These are phyloP conservation scores for Zygoascus bituminiphila DNA, from an alignment of 805 yeast species.

Conservation along the genomic window DNA sequence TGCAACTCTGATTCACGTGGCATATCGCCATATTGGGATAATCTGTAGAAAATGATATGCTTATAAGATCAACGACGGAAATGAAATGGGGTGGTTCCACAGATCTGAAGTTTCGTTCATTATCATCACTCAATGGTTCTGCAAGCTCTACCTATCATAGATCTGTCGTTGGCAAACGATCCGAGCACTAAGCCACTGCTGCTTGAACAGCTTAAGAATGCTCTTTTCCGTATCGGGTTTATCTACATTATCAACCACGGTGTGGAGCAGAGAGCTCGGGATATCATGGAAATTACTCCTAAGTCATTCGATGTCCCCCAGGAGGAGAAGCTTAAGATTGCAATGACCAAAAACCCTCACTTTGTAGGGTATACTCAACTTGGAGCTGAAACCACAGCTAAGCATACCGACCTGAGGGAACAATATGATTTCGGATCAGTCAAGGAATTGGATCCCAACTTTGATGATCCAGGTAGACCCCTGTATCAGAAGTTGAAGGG, in stretches of 20 bases:
- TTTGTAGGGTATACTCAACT: slow-evolving; percentile 50
- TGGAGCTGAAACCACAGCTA: slow-evolving; percentile 52
- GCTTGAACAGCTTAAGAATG: slow-evolving; percentile 32
- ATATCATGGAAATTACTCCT: slow-evolving; percentile 34
- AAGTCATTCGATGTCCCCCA: slow-evolving; percentile 41
- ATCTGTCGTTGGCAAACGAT: slow-evolving; percentile 35
- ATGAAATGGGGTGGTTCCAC: background rate
- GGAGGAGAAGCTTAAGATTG: slow-evolving; percentile 37
- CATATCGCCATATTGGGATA: too few species aligned
- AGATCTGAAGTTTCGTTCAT: background rate
- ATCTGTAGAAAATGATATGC: too few species aligned
- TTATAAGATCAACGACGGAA: too few species aligned
- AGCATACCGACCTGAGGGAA: slow-evolving; percentile 49
- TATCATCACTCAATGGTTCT: slow-evolving; percentile 11
- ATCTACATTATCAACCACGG: slow-evolving; percentile 44
- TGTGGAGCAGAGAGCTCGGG: slow-evolving; percentile 30
- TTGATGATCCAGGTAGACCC: slow-evolving; percentile 16
- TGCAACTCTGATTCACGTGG: background rate
- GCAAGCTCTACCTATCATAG: slow-evolving; percentile 29
- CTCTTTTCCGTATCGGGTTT: slow-evolving; percentile 51
- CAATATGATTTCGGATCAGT: slow-evolving; percentile 52
- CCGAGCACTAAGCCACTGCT: slow-evolving; percentile 37
- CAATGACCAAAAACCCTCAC: slow-evolving; percentile 50
- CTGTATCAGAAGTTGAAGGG: slow-evolving; percentile 45
- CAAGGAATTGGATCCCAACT: slow-evolving; percentile 35